Percentiles rank a stretch among this genome's conserved stretches.
phyloP scores from a whole-genome alignment of 2,329 filamentous ascomycete species.

The Colletotrichum plurivorum region DNA sequence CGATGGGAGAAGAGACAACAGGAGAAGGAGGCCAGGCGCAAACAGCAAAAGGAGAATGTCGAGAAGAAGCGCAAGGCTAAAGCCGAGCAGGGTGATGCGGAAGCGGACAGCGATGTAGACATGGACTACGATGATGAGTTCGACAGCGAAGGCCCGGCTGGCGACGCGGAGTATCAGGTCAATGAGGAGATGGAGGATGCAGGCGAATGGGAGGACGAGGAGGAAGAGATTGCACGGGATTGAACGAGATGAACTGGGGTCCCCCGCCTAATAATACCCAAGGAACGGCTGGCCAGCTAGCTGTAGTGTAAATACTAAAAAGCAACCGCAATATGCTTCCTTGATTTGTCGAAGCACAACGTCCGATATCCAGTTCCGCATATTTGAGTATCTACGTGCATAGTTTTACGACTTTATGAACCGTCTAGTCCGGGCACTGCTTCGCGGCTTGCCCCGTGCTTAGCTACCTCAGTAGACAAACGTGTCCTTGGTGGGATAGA shows the following conservation, averaged over 20 bases:
- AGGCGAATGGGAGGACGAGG: conserved; percentile 67
- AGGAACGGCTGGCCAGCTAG: conserved; percentile 10
- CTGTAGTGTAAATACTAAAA: neutral
- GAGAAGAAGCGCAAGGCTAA: conserved; percentile 81
- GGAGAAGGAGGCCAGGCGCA: conserved; percentile 86
- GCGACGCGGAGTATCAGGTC: conserved; percentile 63
- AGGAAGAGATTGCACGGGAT: conserved; percentile 55
- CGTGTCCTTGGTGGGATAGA: too few species aligned
- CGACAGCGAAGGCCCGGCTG: conserved; percentile 66
- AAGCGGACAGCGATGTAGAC: conserved; percentile 54
- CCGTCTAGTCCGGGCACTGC: too few species aligned
- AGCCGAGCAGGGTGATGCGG: conserved; percentile 52
- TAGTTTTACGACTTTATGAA: too few species aligned
- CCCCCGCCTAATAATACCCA: conserved; percentile 30
- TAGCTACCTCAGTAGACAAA: too few species aligned
- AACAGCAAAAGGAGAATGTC: conserved; percentile 90
- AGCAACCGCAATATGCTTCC: neutral
- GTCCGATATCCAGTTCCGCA: too few species aligned
- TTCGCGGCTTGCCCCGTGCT: too few species aligned
- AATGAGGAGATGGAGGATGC: conserved; percentile 65
- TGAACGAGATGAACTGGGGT: conserved; percentile 22
- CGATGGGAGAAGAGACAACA: conserved; percentile 83
- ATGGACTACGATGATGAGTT: conserved; percentile 63
- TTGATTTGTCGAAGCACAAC: neutral
- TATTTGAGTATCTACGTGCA: too few species aligned